Evolutionary conservation across 2,329 filamentous ascomycete genomes (phyloP).

Genomic region (Decorospora gaudefroyi): DNA sequence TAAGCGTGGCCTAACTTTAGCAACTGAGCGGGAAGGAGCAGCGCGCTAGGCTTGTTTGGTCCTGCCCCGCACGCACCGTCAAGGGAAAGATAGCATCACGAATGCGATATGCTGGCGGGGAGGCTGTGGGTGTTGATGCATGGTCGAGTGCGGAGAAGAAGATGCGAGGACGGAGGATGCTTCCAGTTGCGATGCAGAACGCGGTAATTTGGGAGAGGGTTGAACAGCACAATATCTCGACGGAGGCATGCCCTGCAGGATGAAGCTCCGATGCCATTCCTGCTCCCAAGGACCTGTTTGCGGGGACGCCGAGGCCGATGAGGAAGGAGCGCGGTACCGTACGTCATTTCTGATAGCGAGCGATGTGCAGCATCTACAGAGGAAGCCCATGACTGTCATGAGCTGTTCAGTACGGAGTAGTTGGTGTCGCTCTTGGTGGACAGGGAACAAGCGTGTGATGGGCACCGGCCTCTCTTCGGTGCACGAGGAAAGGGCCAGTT

Average conservation of each 20-base stretch:
- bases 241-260: slow-evolving; percentile 20
- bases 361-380: slow-evolving; percentile 5
- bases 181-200: too few species aligned
- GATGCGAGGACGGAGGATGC: neutral
- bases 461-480: too few species aligned
- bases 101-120: slow-evolving; percentile 8
- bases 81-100: slow-evolving; percentile 7
- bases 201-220: too few species aligned
- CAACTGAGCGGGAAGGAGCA: slow-evolving; percentile 13
- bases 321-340: neutral
- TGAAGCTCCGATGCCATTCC: slow-evolving; percentile 11
- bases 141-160: neutral
- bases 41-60: slow-evolving; percentile 5
- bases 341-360: slow-evolving; percentile 6
- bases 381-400: too few species aligned
- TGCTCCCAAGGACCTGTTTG: slow-evolving; percentile 14
- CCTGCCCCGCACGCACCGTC: slow-evolving; percentile 11
- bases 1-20: slow-evolving; percentile 19
- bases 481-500: too few species aligned
- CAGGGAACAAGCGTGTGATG: too few species aligned
- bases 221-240: too few species aligned
- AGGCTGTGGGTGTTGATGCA: slow-evolving; percentile 3
- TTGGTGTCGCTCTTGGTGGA: too few species aligned
- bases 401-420: too few species aligned
- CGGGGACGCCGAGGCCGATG: slow-evolving; percentile 7